Percentiles rank a stretch among this genome's conserved stretches.
Evolutionary conservation across 1,284 basidiomycete species (phyloP).

Genomic region (Coniferiporia sulphurascens): DNA sequence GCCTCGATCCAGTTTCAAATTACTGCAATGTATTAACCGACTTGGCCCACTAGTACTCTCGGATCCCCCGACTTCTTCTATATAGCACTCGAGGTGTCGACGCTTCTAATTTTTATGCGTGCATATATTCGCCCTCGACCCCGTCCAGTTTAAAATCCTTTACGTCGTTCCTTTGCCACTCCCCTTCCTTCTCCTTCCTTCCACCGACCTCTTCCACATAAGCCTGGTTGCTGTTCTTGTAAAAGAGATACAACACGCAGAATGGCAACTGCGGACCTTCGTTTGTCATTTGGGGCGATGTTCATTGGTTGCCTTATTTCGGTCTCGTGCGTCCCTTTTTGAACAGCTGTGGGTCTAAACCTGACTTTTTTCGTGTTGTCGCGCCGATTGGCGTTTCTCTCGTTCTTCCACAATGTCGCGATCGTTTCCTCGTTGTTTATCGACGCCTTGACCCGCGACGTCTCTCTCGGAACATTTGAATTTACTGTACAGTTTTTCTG

Average conservation of each 20-base stretch:
- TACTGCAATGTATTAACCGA: no score
- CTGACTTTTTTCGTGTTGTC: background rate
- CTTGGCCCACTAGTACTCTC: no score
- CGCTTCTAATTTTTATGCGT: background rate
- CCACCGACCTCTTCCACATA: background rate
- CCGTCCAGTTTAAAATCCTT: background rate
- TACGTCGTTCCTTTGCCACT: background rate
- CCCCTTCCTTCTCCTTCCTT: background rate
- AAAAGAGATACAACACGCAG: background rate
- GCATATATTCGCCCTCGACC: background rate
- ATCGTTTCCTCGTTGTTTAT: background rate
- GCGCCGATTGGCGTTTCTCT: background rate
- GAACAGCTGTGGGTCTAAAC: background rate
- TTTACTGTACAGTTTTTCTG: conserved; percentile 9
- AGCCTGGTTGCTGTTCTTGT: background rate
- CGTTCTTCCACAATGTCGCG: background rate
- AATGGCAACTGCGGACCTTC: conserved; percentile 16
- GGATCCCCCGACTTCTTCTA: no score
- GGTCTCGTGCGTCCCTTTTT: conserved; percentile 10
- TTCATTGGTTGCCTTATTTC: conserved; percentile 17
- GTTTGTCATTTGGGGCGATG: conserved; percentile 16
- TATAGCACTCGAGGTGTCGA: no score
- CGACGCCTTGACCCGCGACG: background rate
- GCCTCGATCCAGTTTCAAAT: no score
- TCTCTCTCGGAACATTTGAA: background rate